Percentiles rank a stretch among this genome's conserved stretches.
phyloP scores from a whole-genome alignment of 2,329 filamentous ascomycete genomes.

The Cercospora sp. region DNA sequence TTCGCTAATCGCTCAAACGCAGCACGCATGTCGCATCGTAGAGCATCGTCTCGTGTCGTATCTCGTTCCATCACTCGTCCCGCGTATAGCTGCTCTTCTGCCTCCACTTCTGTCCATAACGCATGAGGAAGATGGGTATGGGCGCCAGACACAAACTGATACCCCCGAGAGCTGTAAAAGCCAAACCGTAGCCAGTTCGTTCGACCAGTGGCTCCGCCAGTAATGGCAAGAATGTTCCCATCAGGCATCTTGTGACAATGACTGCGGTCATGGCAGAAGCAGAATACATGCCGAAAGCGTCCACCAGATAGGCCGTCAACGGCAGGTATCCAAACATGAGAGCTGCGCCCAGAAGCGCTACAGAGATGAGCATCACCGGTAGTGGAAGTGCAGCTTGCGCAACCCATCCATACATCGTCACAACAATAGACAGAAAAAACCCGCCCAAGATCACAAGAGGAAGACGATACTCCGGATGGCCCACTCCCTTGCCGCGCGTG shows the following conservation, averaged over 20 bases:
- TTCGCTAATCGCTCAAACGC: slow-evolving; percentile 12
- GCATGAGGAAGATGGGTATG: slow-evolving; percentile 33
- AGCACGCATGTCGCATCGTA: background rate
- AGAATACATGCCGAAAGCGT: slow-evolving; percentile 49
- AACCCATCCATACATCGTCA: slow-evolving; percentile 62
- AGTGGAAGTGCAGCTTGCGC: slow-evolving; percentile 54
- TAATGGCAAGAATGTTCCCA: slow-evolving; percentile 49
- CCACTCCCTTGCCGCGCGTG: slow-evolving; percentile 31
- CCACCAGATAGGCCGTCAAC: slow-evolving; percentile 49
- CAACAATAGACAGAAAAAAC: slow-evolving; percentile 53
- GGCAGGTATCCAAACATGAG: slow-evolving; percentile 48
- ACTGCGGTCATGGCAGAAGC: slow-evolving; percentile 49
- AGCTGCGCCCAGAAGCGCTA: slow-evolving; percentile 53
- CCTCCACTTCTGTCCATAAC: slow-evolving; percentile 33
- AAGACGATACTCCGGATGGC: slow-evolving; percentile 62
- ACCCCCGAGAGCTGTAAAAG: slow-evolving; percentile 33
- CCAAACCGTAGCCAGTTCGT: slow-evolving; percentile 46
- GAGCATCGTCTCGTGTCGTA: slow-evolving; percentile 22
- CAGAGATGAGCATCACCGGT: slow-evolving; percentile 58
- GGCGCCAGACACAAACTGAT: slow-evolving; percentile 32
- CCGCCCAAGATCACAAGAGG: slow-evolving; percentile 59
- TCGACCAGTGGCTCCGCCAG: slow-evolving; percentile 47
- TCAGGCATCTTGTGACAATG: slow-evolving; percentile 47
- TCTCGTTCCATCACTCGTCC: slow-evolving; percentile 19
- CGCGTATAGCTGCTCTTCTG: slow-evolving; percentile 33